Base-by-base conservation (phyloP, 2,329 filamentous ascomycete genomes). In the Colletotrichum siamense region DNA sequence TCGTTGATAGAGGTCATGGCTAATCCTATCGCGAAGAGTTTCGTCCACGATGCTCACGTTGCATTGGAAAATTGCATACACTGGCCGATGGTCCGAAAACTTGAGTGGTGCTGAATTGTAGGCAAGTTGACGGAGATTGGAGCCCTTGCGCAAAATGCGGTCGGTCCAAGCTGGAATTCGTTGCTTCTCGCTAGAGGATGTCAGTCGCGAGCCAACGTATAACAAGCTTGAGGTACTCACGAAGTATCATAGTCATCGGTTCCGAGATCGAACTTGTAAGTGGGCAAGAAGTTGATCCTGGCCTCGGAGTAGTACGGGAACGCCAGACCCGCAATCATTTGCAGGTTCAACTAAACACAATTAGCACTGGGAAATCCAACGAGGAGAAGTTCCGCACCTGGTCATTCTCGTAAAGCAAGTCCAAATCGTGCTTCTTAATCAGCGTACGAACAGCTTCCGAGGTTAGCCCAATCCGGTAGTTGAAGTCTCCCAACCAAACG, bases 151-250 rank as follows among this genome's bases (percentile, higher is more conserved):
- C 10, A 99, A 87, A 62, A 99, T 94, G 49, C 97, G 94, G 84
- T 99, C 97, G 77, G 96, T 98, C 97, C 97, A 99, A 1, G 97
- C 97, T 4, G 97, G 97, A 77, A 99, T 98, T 18, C 97, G 93
- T 71, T 94, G 93, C 84, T 99, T 99, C 81, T 99, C 96, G 65
- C 93, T 94, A 67, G 16, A 63, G 6, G 36, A n/a, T 39, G 78
- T 89, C 75, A 88, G 84, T 69, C 66, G 30, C 26, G 10, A 15
- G n/a, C 34, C 22, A 6, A 22, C 5, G n/a, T 34, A 18, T 7
- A 7, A 4, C 5, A 9, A 16, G 22, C 44, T 52, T 24, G 10
- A 12, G 16, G 9, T 49, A 69, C 92, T 86, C 88, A 95, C 91
- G 96, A 98, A 12, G 94, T 96, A 84, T 99, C 97, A 83, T 98